phyloP scores from a whole-genome alignment of 2,329 filamentous ascomycete species.

The Colletotrichum echinochloae region DNA sequence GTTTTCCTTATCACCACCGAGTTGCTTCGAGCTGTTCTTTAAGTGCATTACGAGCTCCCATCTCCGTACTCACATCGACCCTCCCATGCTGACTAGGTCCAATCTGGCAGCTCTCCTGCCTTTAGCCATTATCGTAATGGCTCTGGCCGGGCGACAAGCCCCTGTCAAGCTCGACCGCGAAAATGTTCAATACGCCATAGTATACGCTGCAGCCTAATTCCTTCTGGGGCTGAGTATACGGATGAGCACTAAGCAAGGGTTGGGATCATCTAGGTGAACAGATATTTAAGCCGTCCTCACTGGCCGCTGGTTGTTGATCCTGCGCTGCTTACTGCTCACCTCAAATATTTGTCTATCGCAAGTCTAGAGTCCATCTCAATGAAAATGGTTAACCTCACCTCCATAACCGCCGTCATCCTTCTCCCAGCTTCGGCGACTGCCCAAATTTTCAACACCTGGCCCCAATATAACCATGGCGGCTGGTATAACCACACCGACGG shows the following conservation, averaged over 20 bases:
- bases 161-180: not conserved
- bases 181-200: not conserved
- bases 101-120: not conserved
- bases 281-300: not conserved
- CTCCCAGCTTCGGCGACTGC: conserved; percentile 11
- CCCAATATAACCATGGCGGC: conserved; percentile 1
- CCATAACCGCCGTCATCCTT: not conserved
- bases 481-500: not conserved
- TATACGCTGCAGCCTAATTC: conserved; percentile 10
- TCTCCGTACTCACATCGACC: not conserved
- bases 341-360: not conserved
- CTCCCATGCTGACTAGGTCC: not conserved
- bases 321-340: not conserved
- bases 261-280: not conserved
- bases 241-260: too few species aligned
- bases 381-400: conserved; percentile 8
- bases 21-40: not conserved
- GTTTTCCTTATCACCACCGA: not conserved
- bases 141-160: not conserved
- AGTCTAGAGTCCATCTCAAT: not conserved
- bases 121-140: not conserved
- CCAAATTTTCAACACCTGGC: conserved; percentile 18
- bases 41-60: not conserved
- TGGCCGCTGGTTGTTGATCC: not conserved
- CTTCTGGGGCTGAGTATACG: too few species aligned